A percentile compares a stretch with the other conserved stretches of the same genome.
Conservation (phyloP, 805 yeast species). For the Myxozyma udenii region DNA sequence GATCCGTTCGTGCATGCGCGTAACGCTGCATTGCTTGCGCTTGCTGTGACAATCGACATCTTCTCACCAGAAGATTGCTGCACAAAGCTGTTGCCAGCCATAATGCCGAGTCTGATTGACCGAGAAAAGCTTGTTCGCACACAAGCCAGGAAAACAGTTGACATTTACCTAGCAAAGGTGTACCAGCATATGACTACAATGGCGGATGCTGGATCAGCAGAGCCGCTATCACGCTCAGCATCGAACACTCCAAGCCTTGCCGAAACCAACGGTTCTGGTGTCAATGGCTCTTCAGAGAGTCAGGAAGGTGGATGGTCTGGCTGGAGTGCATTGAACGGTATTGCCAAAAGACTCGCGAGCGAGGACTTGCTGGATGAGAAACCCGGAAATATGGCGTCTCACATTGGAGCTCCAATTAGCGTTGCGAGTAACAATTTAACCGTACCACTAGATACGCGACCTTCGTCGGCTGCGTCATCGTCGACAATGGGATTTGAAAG, state of each 20-base stretch:
- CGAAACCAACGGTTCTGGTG: background rate
- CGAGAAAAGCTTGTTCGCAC: slow-evolving; percentile 62
- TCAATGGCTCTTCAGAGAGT: background rate
- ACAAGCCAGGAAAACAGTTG: slow-evolving; percentile 69
- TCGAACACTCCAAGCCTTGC: slow-evolving; percentile 13
- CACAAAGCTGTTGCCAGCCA: slow-evolving; percentile 73
- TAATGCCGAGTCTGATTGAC: slow-evolving; percentile 82
- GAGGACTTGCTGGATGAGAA: slow-evolving; percentile 15
- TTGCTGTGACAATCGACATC: slow-evolving; percentile 58
- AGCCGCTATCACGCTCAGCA: slow-evolving; percentile 18
- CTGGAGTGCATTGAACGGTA: slow-evolving; percentile 25
- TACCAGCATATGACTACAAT: slow-evolving; percentile 43
- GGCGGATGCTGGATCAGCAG: slow-evolving; percentile 19
- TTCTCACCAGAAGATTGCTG: slow-evolving; percentile 76
- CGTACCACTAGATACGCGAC: slow-evolving; percentile 1
- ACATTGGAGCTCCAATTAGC: slow-evolving; percentile 8
- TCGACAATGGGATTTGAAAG: slow-evolving; percentile 19
- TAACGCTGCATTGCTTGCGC: slow-evolving; percentile 70
- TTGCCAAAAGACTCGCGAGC: slow-evolving; percentile 19
- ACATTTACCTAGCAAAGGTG: slow-evolving; percentile 56
- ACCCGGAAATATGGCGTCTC: slow-evolving; percentile 11
- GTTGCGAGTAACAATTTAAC: background rate
- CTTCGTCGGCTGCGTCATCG: slow-evolving; percentile 24
- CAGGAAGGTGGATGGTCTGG: slow-evolving; percentile 17
- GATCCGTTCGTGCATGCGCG: slow-evolving; percentile 77